A percentile compares a stretch with the other conserved stretches of the same genome.
These are phyloP conservation scores for Aspergillus cavernicola DNA, from an alignment of 495 filamentous ascomycete species.

Conservation along the genomic window DNA sequence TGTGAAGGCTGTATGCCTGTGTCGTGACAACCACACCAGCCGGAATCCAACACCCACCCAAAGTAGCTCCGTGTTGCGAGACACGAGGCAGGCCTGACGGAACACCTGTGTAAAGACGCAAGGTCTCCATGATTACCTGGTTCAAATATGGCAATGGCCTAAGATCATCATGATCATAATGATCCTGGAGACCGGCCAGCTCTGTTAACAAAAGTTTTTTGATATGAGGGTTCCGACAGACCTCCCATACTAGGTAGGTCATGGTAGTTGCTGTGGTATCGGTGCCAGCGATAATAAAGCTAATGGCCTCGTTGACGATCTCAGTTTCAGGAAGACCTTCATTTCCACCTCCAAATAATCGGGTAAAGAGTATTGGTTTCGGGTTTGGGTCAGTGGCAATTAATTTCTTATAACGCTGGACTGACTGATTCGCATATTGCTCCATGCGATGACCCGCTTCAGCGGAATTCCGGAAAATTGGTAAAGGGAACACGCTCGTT, in stretches of 20 bases:
- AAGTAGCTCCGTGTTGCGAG: constrained; percentile 19
- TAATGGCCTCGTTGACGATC: constrained; percentile 36
- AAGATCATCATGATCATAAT: constrained; percentile 23
- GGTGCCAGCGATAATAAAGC: constrained; percentile 48
- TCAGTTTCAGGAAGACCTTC: constrained; percentile 35
- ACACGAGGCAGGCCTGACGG: constrained; percentile 41
- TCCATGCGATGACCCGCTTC: constrained; percentile 1
- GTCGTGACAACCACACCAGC: constrained; percentile 29
- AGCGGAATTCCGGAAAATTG: not conserved
- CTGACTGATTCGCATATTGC: constrained; percentile 33
- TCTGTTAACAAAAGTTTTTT: constrained; percentile 18
- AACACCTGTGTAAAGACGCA: constrained; percentile 51
- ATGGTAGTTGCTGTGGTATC: constrained; percentile 40
- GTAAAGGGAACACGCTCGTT: constrained; percentile 5
- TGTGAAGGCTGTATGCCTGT: constrained; percentile 43
- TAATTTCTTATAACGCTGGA: constrained; percentile 37
- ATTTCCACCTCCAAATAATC: constrained; percentile 32
- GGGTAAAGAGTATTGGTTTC: constrained; percentile 45
- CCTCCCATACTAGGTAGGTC: constrained; percentile 33
- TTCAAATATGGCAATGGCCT: constrained; percentile 40
- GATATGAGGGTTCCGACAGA: constrained; percentile 16
- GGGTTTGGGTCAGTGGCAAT: constrained; percentile 21
- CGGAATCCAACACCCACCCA: constrained; percentile 30
- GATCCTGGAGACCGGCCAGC: constrained; percentile 13
- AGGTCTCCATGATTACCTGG: constrained; percentile 50